Evolutionary conservation across 345 rosid genomes (phyloP).

Genomic region (Arabidopsis suecica): DNA sequence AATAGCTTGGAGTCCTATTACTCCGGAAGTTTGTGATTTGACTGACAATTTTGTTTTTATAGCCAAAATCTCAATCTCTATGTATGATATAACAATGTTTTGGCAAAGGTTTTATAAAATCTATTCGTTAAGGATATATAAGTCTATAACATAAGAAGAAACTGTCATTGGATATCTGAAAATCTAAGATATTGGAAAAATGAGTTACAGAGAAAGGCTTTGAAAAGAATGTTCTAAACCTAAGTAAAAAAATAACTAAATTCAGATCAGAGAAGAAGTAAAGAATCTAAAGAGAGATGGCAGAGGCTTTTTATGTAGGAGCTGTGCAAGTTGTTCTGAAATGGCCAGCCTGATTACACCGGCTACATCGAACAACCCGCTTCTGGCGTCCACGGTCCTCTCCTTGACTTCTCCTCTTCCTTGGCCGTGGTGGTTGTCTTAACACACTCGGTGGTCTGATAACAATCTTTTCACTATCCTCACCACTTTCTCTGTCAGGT

Average conservation of each 20-base stretch:
- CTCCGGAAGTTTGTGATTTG: constrained; percentile 37
- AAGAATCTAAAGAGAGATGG: constrained; percentile 21
- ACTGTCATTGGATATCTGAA: constrained; percentile 11
- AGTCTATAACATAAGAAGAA: constrained; percentile 7
- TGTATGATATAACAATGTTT: constrained; percentile 9
- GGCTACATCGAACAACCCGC: constrained; percentile 94
- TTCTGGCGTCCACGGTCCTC: constrained; percentile 87
- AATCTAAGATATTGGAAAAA: constrained; percentile 7
- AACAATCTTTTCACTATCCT: constrained; percentile 52
- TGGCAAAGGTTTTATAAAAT: constrained; percentile 7
- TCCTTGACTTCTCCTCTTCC: constrained; percentile 88
- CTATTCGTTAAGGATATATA: not conserved
- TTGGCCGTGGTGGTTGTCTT: constrained; percentile 79
- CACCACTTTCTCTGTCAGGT: constrained; percentile 51
- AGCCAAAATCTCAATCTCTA: constrained; percentile 8
- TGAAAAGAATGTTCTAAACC: constrained; percentile 43
- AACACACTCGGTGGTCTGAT: constrained; percentile 80
- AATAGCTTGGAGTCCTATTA: constrained; percentile 38
- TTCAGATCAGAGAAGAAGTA: constrained; percentile 10
- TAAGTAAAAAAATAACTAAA: constrained; percentile 1
- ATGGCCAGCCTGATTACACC: constrained; percentile 95
- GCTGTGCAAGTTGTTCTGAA: constrained; percentile 98
- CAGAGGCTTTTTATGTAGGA: constrained; percentile 58
- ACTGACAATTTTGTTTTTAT: constrained; percentile 39
- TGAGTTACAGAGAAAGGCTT: constrained; percentile 16